Evolutionary conservation across 1,284 basidiomycete species (phyloP).

Genomic region (Paramarasmius palmivorus): DNA sequence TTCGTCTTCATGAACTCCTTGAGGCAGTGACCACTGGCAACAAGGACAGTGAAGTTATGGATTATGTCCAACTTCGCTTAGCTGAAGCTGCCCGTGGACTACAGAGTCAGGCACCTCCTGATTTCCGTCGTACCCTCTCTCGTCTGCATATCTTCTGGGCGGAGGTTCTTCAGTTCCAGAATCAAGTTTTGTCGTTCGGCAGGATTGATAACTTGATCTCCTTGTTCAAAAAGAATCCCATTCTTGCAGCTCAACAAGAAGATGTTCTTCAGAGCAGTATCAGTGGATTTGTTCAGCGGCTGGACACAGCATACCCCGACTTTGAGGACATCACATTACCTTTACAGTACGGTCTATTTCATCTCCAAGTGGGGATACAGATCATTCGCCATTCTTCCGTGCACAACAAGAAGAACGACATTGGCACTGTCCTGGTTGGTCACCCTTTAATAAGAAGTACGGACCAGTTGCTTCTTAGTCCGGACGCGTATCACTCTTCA

Average conservation of each 20-base stretch:
- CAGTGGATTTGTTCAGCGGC: slow-evolving; percentile 60
- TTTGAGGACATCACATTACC: slow-evolving; percentile 73
- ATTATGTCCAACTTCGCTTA: slow-evolving; percentile 45
- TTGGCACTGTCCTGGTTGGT: slow-evolving; percentile 40
- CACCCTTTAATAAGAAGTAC: slow-evolving; percentile 56
- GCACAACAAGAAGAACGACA: slow-evolving; percentile 6
- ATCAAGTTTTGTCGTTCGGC: slow-evolving; percentile 49
- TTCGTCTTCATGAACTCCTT: slow-evolving; percentile 56
- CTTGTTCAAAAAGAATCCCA: slow-evolving; percentile 34
- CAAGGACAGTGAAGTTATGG: slow-evolving; percentile 46
- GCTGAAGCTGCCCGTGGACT: slow-evolving; percentile 28
- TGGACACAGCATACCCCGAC: slow-evolving; percentile 57
- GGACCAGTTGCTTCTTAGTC: slow-evolving; percentile 29
- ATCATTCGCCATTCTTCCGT: slow-evolving; percentile 38
- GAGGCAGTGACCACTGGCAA: slow-evolving; percentile 70
- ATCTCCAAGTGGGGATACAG: slow-evolving; percentile 78
- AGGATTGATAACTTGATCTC: slow-evolving; percentile 45
- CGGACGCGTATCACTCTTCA: neutral
- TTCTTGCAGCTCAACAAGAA: slow-evolving; percentile 49
- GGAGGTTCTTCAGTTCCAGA: slow-evolving; percentile 75
- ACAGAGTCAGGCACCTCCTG: slow-evolving; percentile 25
- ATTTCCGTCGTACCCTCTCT: slow-evolving; percentile 48
- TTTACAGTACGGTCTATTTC: slow-evolving; percentile 64
- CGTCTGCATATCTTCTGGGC: slow-evolving; percentile 80
- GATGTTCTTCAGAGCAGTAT: slow-evolving; percentile 67